Conservation (phyloP, 345 rosid genomes). For the Abelmoschus esculentus region DNA sequence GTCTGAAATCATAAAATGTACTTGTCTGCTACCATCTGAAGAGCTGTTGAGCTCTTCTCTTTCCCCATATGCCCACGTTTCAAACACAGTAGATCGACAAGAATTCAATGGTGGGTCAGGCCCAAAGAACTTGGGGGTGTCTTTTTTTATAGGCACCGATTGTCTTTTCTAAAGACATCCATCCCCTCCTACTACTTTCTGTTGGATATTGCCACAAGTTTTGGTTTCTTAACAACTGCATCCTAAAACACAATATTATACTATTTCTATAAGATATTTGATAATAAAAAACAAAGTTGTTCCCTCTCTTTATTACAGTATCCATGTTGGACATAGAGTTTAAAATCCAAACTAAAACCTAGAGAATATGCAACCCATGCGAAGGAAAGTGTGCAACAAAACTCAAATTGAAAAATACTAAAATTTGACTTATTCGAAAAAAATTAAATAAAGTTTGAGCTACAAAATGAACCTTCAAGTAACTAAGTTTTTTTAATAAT, state of each 20-base stretch:
- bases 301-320: background rate
- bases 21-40: conserved; percentile 14
- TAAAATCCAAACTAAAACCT: background rate
- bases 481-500: too few species aligned
- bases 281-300: too few species aligned
- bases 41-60: background rate
- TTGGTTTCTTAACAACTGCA: background rate
- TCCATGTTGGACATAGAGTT: background rate
- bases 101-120: conserved; percentile 41
- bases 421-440: too few species aligned
- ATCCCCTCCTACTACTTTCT: background rate
- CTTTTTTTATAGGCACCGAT: too few species aligned
- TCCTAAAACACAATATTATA: background rate
- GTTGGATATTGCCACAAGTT: background rate
- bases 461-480: too few species aligned
- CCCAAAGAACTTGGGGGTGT: conserved; percentile 8
- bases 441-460: too few species aligned
- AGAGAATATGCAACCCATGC: background rate
- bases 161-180: conserved; percentile 18
- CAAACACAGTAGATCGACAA: conserved; percentile 19
- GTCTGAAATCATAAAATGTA: conserved; percentile 11
- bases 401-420: too few species aligned
- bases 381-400: background rate
- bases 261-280: background rate
- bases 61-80: conserved; percentile 1